Evolutionary conservation across 805 yeast genomes (phyloP).

Genomic region (Candida tibetensis): DNA sequence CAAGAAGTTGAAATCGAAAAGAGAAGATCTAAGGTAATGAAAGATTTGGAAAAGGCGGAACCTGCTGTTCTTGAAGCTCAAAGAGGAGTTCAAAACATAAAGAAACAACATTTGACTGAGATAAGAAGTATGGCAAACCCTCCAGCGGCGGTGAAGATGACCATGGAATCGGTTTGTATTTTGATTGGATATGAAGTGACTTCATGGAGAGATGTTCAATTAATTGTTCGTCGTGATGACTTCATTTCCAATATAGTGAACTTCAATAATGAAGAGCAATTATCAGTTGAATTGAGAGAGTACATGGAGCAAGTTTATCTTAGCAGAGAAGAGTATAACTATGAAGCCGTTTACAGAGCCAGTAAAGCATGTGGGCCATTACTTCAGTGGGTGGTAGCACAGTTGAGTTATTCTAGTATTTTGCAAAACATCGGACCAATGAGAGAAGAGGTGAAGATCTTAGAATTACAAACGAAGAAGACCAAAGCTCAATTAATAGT

Average conservation of each 20-base stretch:
- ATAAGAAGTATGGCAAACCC: constrained; percentile 87
- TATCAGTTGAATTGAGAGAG: constrained; percentile 51
- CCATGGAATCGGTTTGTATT: constrained; percentile 84
- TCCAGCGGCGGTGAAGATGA: constrained; percentile 79
- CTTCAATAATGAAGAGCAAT: constrained; percentile 60
- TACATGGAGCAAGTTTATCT: constrained; percentile 61
- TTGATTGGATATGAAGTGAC: constrained; percentile 68
- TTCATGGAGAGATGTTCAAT: constrained; percentile 81
- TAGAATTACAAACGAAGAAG: constrained; percentile 60
- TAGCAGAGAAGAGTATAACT: constrained; percentile 61
- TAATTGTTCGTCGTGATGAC: constrained; percentile 78
- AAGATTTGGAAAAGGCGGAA: constrained; percentile 71
- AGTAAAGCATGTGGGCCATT: constrained; percentile 95
- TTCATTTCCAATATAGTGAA: constrained; percentile 79
- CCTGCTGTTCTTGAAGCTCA: constrained; percentile 85
- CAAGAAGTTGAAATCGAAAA: constrained; percentile 62
- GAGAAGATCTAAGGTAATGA: constrained; percentile 53
- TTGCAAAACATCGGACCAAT: constrained; percentile 73
- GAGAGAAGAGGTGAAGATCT: constrained; percentile 54
- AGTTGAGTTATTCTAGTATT: constrained; percentile 70
- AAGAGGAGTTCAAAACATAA: constrained; percentile 85
- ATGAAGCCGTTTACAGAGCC: constrained; percentile 77
- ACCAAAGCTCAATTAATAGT: constrained; percentile 71
- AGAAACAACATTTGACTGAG: constrained; percentile 89
- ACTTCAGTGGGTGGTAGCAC: constrained; percentile 86